phyloP scores from a whole-genome alignment of 345 rosid species.

The Pseudoturritis turrita region DNA sequence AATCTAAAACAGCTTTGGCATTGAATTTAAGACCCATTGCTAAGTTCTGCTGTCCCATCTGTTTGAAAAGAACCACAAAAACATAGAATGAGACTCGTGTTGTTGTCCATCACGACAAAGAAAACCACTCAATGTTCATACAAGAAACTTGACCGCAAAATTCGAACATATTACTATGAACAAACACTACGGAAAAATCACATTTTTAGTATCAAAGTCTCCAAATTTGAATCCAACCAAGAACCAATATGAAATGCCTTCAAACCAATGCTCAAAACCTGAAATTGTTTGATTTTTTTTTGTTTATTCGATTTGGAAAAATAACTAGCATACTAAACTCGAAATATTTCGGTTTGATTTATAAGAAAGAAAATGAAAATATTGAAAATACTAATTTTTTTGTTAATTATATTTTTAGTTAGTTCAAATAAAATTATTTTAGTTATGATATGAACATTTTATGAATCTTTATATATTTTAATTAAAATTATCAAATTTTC shows the following conservation, averaged over 20 bases:
- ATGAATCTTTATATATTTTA: too few relatives aligned
- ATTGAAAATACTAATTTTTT: too few relatives aligned
- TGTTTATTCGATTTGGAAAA: background rate
- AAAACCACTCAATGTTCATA: background rate
- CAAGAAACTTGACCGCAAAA: background rate
- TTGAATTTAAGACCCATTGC: slow-evolving; percentile 73
- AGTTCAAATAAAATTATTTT: too few relatives aligned
- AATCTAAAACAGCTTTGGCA: slow-evolving; percentile 84
- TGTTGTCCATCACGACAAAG: too few relatives aligned
- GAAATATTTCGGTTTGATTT: too few relatives aligned
- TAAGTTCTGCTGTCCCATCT: slow-evolving; percentile 86
- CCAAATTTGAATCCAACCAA: background rate
- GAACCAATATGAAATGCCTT: background rate
- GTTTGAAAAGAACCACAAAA: slow-evolving; percentile 11
- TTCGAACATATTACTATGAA: background rate
- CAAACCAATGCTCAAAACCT: background rate
- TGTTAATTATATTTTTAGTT: too few relatives aligned
- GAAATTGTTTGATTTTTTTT: background rate
- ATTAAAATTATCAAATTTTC: too few relatives aligned
- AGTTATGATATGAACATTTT: too few relatives aligned
- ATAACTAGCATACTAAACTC: too few relatives aligned
- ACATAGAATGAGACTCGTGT: background rate
- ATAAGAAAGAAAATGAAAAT: too few relatives aligned
- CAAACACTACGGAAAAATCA: background rate
- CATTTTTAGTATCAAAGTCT: background rate